A percentile compares a stretch with the other conserved stretches of the same genome.
These are phyloP conservation scores for Serendipita sp. DNA, from an alignment of 768 basidiomycete species.

Conservation along the genomic window DNA sequence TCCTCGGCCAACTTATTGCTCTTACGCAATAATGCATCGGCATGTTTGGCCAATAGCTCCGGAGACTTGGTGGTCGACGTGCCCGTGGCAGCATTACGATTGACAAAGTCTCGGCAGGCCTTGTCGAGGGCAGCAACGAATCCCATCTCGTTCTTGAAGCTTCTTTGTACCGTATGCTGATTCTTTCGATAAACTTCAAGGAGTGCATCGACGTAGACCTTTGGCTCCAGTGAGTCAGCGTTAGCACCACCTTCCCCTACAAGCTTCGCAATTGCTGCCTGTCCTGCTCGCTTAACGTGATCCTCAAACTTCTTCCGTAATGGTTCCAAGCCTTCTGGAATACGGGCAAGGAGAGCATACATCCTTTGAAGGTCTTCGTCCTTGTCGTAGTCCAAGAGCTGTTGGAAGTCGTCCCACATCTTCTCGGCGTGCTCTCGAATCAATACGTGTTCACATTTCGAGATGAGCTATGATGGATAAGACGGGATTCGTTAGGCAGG, in stretches of 20 bases:
- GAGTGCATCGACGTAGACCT: conserved; percentile 84
- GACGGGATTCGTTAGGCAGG: conserved; percentile 34
- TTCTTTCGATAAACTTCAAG: conserved; percentile 87
- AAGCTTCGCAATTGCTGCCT: conserved; percentile 62
- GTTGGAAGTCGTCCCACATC: conserved; percentile 90
- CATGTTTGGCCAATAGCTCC: conserved; percentile 81
- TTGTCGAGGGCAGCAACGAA: conserved; percentile 82
- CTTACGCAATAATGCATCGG: conserved; percentile 78
- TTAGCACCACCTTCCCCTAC: conserved; percentile 35
- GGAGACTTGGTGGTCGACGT: conserved; percentile 74
- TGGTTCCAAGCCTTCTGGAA: conserved; percentile 79
- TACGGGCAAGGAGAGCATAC: conserved; percentile 83
- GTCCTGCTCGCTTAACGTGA: conserved; percentile 83
- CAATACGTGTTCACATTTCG: conserved; percentile 71
- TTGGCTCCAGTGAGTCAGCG: conserved; percentile 56
- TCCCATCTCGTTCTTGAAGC: conserved; percentile 83
- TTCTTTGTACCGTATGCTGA: conserved; percentile 68
- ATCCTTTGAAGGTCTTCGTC: conserved; percentile 89
- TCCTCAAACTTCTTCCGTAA: conserved; percentile 84
- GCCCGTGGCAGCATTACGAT: conserved; percentile 80
- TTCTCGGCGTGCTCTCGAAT: conserved; percentile 70
- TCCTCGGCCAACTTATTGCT: conserved; percentile 93
- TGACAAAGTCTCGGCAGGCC: conserved; percentile 91
- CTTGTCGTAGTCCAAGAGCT: conserved; percentile 79
- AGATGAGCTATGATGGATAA: conserved; percentile 19